A percentile compares a stretch with the other conserved stretches of the same genome.
Conservation (phyloP, 225 moss, liverwort and hornwort genomes). For the Physcomitrium patens region DNA sequence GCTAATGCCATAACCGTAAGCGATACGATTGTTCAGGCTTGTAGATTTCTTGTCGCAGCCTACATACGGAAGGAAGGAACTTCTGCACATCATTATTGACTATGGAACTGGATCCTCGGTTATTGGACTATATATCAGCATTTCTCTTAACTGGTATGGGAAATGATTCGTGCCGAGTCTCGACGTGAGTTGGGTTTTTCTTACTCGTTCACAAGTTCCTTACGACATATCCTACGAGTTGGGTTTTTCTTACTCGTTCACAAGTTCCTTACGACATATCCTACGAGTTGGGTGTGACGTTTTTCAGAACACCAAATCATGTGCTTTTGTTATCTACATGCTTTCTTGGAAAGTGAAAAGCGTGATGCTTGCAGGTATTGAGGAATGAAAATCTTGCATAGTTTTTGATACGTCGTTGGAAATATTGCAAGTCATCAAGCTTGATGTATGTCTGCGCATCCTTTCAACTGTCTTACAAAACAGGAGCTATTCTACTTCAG, state of each 20-base stretch:
- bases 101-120: constrained; percentile 93
- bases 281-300: not conserved
- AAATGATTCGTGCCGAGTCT: too few relatives aligned
- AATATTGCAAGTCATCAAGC: too few relatives aligned
- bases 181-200: too few relatives aligned
- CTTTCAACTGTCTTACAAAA: too few relatives aligned
- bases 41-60: constrained; percentile 82
- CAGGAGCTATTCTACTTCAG: too few relatives aligned
- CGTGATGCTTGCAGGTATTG: constrained; percentile 81
- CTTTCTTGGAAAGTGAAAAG: constrained; percentile 89
- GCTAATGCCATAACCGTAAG: constrained; percentile 32
- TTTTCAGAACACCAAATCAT: not conserved
- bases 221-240: not conserved
- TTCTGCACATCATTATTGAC: constrained; percentile 74
- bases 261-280: not conserved
- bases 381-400: constrained; percentile 16
- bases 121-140: constrained; percentile 75
- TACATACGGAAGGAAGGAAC: constrained; percentile 48
- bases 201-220: too few relatives aligned
- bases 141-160: constrained; percentile 62
- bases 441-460: too few relatives aligned
- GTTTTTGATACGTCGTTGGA: too few relatives aligned
- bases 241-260: too few relatives aligned
- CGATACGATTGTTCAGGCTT: constrained; percentile 89
- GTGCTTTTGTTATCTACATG: constrained; percentile 36